These are phyloP conservation scores for Cicer pinnatifidum DNA, from an alignment of 306 rosid species.

Conservation along the genomic window DNA sequence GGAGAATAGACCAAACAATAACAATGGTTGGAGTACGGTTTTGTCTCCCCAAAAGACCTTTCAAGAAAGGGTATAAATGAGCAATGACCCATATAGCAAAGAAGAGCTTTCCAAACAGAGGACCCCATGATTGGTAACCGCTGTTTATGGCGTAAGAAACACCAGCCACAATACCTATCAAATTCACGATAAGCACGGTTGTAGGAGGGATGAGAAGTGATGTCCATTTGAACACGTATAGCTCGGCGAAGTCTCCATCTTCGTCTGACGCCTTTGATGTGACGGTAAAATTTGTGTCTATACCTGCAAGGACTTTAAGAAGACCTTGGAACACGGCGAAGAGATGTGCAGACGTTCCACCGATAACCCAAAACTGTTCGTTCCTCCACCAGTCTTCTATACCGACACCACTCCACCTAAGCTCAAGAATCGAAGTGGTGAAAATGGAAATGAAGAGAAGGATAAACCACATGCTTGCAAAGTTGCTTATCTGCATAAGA, in stretches of 20 bases:
- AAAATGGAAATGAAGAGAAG: conserved; percentile 90
- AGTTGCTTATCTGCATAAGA: conserved; percentile 88
- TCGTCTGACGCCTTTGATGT: conserved; percentile 94
- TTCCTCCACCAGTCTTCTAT: conserved; percentile 99
- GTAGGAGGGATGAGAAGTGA: conserved; percentile 94
- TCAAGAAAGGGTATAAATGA: conserved; percentile 92
- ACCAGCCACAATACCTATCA: conserved; percentile 89
- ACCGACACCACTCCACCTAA: conserved; percentile 98
- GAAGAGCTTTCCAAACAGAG: conserved; percentile 80
- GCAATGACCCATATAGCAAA: conserved; percentile 93
- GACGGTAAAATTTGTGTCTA: conserved; percentile 88
- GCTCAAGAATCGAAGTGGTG: conserved; percentile 93
- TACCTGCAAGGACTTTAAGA: conserved; percentile 91
- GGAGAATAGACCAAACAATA: conserved; percentile 88
- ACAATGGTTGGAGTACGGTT: conserved; percentile 93
- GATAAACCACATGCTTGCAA: conserved; percentile 98
- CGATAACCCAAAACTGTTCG: conserved; percentile 98
- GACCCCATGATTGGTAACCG: conserved; percentile 98
- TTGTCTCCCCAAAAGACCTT: conserved; percentile 89
- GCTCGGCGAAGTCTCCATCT: conserved; percentile 91
- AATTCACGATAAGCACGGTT: conserved; percentile 77
- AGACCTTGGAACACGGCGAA: conserved; percentile 98
- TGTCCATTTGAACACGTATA: conserved; percentile 92
- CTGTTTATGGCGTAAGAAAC: conserved; percentile 88
- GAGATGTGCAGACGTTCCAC: conserved; percentile 98